Conservation (phyloP, 352 stramenopile genomes). For the Phytophthora aleatoria region DNA sequence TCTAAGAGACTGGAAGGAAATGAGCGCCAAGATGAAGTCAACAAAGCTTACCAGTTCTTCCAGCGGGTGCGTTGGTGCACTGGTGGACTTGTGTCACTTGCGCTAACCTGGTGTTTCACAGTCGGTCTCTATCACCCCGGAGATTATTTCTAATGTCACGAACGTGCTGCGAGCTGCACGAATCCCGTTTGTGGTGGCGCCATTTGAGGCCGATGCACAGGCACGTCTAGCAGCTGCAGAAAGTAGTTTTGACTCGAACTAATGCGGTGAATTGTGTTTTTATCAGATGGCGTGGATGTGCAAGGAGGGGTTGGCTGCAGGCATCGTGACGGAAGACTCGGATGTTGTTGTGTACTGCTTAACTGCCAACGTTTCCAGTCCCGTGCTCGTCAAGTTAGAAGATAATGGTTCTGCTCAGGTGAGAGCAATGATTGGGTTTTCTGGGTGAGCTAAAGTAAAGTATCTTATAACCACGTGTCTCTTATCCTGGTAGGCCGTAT, state of each 20-base stretch:
- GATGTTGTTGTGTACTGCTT: slow-evolving; percentile 82
- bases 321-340: slow-evolving; percentile 84
- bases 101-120: slow-evolving; percentile 15
- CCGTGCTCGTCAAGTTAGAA: slow-evolving; percentile 77
- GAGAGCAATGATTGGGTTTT: not conserved
- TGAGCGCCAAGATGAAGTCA: slow-evolving; percentile 56
- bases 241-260: not conserved
- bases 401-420: slow-evolving; percentile 64
- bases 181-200: slow-evolving; percentile 70
- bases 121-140: slow-evolving; percentile 70
- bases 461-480: not conserved
- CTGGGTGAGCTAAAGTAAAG: not conserved
- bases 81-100: not conserved
- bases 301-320: slow-evolving; percentile 54
- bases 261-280: not conserved
- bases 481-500: slow-evolving; percentile 46
- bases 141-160: slow-evolving; percentile 67
- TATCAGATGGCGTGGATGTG: slow-evolving; percentile 81
- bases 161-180: slow-evolving; percentile 46
- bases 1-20: slow-evolving; percentile 50
- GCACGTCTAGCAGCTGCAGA: slow-evolving; percentile 7
- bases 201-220: slow-evolving; percentile 78
- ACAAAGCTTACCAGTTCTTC: slow-evolving; percentile 64
- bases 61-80: slow-evolving; percentile 39
- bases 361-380: slow-evolving; percentile 47